Evolutionary conservation across 495 filamentous ascomycete genomes (phyloP).

Genomic region (Podospora pseudocomata): DNA sequence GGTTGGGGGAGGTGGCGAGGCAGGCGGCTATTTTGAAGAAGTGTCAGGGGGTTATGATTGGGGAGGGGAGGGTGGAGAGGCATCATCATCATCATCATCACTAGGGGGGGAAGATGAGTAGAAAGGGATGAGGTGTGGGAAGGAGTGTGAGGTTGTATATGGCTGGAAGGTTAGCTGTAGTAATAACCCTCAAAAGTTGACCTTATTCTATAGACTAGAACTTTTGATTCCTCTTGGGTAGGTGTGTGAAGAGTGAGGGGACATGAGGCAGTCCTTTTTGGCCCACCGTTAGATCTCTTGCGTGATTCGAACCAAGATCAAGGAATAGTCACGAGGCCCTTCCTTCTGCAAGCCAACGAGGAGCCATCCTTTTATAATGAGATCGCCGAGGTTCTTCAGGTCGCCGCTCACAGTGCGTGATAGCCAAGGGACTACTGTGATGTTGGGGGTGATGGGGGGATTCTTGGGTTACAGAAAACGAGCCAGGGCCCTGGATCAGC

Average conservation of each 20-base stretch:
- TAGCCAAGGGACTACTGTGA: not conserved
- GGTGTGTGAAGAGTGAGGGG: too few species aligned
- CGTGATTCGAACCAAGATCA: not conserved
- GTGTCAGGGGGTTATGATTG: conserved; percentile 64
- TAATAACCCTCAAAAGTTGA: not conserved
- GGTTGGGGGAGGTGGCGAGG: conserved; percentile 78
- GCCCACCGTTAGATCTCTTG: not conserved
- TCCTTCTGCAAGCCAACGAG: not conserved
- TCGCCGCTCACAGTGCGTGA: not conserved
- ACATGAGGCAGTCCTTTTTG: too few species aligned
- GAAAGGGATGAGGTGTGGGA: not conserved
- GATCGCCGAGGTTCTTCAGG: not conserved
- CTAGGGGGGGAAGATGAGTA: not conserved
- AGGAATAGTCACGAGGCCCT: not conserved
- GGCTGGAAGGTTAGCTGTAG: not conserved
- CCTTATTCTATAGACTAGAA: not conserved
- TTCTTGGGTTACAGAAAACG: conserved; percentile 2
- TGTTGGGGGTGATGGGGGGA: too few species aligned
- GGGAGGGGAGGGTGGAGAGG: conserved; percentile 35
- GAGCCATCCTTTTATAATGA: not conserved
- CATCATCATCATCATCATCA: conserved; percentile 17
- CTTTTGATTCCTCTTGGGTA: not conserved
- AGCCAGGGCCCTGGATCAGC: conserved; percentile 3
- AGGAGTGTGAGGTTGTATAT: not conserved
- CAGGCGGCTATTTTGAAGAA: conserved; percentile 84